Base-by-base conservation (phyloP, 2,329 filamentous ascomycete species). In the Alternaria sp. region DNA sequence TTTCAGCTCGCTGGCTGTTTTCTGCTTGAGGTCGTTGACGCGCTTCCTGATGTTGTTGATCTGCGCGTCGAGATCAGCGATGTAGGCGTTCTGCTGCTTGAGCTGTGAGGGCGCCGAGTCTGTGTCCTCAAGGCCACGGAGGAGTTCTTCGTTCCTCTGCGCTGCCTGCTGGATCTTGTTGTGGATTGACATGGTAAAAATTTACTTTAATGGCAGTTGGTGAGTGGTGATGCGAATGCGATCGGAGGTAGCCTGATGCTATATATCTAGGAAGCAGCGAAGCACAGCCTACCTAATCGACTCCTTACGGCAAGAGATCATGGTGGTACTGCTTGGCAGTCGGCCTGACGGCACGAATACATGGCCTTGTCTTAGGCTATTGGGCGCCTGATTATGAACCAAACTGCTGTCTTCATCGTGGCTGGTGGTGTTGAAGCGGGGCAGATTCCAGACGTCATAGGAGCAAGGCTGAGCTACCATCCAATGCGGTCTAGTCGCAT, bases 81-180 rank as follows among this genome's bases (percentile, higher is more conserved):
- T 64, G 49, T 79, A 78, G 3, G 66, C 61, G 43, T 69, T 67
- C 55, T 78, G 76, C 28, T 78, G 75, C 23, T 73, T 66, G 18
- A 79, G 70, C 49, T 77, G 73, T 1, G 72, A 72, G 3, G 73
- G 72, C 4, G 75, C 71, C 8, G 68, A 68, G 53, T 77, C 75
- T 3, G 71, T 77, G 54, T 75, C 72, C 28, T 73, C 66, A 2
- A 79, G 71, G 26, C 66, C 70, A 45, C 67, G 61, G 5, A 79
- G 68, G 3, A 79, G 65, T 7, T 67, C 55, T 3, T 72, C 66
- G 21, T 78, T 76, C 30, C 70, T 69, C 9, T 68, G 61, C 2
- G 75, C 65, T 47, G 75, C 75, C 26, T 70, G 60, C 41, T 74
- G 74, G 30, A 78, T 74, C 44, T 71, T 73, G 4, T 64, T 55